Evolutionary conservation across 768 basidiomycete genomes (phyloP).

Genomic region (Termitomyces sp.): DNA sequence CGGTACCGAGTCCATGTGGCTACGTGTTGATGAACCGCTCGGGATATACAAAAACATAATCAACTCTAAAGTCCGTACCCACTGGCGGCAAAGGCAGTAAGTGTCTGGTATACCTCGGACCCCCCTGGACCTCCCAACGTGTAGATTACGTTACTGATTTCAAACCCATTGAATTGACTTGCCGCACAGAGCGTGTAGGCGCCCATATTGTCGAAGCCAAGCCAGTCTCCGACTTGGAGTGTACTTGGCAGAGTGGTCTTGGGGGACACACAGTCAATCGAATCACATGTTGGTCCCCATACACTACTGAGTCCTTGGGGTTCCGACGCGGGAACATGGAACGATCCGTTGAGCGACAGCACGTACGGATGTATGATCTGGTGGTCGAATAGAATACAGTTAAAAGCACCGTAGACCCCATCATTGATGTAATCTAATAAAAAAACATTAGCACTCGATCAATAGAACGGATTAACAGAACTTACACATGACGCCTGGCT

Average conservation of each 20-base stretch:
- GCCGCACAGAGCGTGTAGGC: constrained; percentile 99
- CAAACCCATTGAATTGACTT: constrained; percentile 92
- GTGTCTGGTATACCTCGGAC: constrained; percentile 48
- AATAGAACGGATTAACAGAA: constrained; percentile 17
- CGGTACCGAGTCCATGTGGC: constrained; percentile 29
- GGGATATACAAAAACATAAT: constrained; percentile 6
- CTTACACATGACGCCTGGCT: constrained; percentile 85
- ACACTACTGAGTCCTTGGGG: constrained; percentile 61
- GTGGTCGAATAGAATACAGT: constrained; percentile 97
- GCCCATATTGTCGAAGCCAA: constrained; percentile 97
- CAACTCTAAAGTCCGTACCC: constrained; percentile 33
- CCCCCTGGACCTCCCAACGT: constrained; percentile 59
- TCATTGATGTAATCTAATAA: constrained; percentile 95
- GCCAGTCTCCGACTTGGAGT: constrained; percentile 93
- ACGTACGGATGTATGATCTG: constrained; percentile 86
- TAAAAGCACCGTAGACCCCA: constrained; percentile 96
- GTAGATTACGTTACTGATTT: constrained; percentile 76
- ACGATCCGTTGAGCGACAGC: constrained; percentile 65
- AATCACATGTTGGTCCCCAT: constrained; percentile 99
- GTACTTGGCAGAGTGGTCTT: constrained; percentile 58
- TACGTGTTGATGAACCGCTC: constrained; percentile 23
- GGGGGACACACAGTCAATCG: constrained; percentile 87
- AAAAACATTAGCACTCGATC: constrained; percentile 11
- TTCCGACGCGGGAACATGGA: constrained; percentile 48
- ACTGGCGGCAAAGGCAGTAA: constrained; percentile 46